These are phyloP conservation scores for Cicer bijugum DNA, from an alignment of 306 rosid genomes.

Conservation along the genomic window DNA sequence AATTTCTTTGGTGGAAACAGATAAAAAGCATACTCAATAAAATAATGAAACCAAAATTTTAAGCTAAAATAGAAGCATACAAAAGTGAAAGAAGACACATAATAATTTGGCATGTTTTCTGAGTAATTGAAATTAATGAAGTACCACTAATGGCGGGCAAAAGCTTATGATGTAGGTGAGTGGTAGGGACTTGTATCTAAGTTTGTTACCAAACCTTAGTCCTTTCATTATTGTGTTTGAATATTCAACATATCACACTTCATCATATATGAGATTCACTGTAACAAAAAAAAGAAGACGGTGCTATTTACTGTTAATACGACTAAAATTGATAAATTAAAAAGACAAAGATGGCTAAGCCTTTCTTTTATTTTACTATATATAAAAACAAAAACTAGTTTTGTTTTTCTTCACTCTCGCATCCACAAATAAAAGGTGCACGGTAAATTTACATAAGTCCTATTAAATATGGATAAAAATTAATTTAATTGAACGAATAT, in stretches of 20 bases:
- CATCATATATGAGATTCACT: background rate
- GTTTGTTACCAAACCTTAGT: constrained; percentile 46
- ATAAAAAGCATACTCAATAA: constrained; percentile 24
- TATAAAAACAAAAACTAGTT: no score
- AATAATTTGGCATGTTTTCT: constrained; percentile 41
- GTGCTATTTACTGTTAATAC: constrained; percentile 5
- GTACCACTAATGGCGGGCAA: constrained; percentile 48
- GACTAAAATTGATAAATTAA: no score
- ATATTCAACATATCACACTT: constrained; percentile 25
- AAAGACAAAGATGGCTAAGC: no score
- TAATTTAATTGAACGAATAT: no score
- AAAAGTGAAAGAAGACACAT: constrained; percentile 28
- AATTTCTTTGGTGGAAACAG: constrained; percentile 25
- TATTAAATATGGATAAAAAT: no score
- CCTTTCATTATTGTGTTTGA: constrained; percentile 25
- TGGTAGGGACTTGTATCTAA: constrained; percentile 49
- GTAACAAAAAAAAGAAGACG: background rate
- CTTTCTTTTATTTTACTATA: no score
- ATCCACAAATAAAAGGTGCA: no score
- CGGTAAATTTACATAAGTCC: no score
- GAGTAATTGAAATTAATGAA: constrained; percentile 26
- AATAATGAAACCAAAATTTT: constrained; percentile 22
- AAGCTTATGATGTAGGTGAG: constrained; percentile 42
- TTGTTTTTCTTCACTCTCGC: no score
- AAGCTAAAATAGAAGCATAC: background rate